Evolutionary conservation across 495 filamentous ascomycete species (phyloP), one percentile per base, ranked within the genome.

Genomic region (Aspergillus asperescens): DNA sequence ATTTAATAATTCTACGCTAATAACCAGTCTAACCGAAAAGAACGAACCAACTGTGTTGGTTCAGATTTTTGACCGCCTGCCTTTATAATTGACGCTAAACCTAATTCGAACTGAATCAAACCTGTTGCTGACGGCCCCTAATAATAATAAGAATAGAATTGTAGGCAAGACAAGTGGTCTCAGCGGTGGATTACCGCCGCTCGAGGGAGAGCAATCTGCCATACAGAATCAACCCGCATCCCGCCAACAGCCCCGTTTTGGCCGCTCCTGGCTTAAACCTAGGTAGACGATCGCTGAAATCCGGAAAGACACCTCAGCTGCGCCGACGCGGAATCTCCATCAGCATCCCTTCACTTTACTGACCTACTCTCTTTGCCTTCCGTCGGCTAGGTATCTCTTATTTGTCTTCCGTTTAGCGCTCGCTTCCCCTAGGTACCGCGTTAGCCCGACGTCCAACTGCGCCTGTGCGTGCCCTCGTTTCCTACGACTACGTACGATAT

Each of bases 161-260:
- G 35, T 29, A n/a, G 18, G 44, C 16, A 7, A 24, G 16, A 23
- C 20, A 42, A 32, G 6, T 13, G 28, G 35, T 42, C 18, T 41
- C 24, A 7, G 40, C 28, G 18, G 2, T 18, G 28, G 8, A 35
- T 7, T 8, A 29, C 44, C 44, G 29, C 28, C 19, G 29, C 19
- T 20, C 20, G 13, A n/a, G 38, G 8, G 18, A 27, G 22, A 32
- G 29, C 35, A 35, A 48, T 54, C 34, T 37, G 41, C 55, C 55
- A 53, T 52, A 57, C 49, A 53, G 39, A 53, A 41, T 18, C 31
- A 52, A 19, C n/a, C n/a, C n/a, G n/a, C 28, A 23, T 41, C 29
- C 37, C 38, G 43, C 39, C 27, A 44, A 49, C 22, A 28, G 55
- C 55, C 50, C 55, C 55, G 37, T 50, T 53, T 48, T 42, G 32